Base-by-base conservation (phyloP, 768 basidiomycete genomes). In the Suillus discolor region DNA sequence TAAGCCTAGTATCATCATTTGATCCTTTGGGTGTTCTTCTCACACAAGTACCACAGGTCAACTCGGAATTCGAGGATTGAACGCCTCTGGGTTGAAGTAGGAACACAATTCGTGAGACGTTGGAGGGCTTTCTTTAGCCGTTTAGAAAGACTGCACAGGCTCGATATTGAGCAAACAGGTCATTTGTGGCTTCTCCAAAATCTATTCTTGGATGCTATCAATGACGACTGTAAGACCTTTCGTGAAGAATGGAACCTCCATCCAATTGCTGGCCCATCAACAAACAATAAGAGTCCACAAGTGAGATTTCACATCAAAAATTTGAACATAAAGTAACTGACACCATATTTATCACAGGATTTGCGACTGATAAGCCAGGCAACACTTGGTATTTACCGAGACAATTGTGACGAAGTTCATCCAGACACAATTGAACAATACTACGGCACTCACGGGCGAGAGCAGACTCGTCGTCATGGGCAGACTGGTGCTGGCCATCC, bases 171-270 rank as follows among this genome's bases (percentile, higher is more conserved):
- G 0, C 70, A 82, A 25, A 64, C 72, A 0, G 13, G 62, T 15
- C 83, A 85, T 65, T 66, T 81, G 0, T 84, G 84, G 84, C 72
- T 85, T 0, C 69, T 85, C 0, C 81, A 84, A 31, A 31, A 39
- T 41, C 70, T 84, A 0, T 85, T 84, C 65, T 73, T 84, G 0
- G 63, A 71, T 2, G 42, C 42, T 0, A 76, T 84, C 28, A 80
- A 83, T 44, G 18, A 62, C 0, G 81, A 83, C 60, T 83, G 81
- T 57, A 2, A 64, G 0, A 39, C 61, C 9, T 83, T 83, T 64
- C 68, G 69, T 16, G 1, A 65, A 2, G 68, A 78, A 5, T 84
- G 82, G 82, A 85, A 84, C 63, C 42, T 70, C 7, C 79, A 83
- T 61, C 74, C 78, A 0, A 70, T 83, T 13, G 75, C 71, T 5